Evolutionary conservation across 108 stramenopile species (phyloP).

Genomic region (Nannochloropsis salina): DNA sequence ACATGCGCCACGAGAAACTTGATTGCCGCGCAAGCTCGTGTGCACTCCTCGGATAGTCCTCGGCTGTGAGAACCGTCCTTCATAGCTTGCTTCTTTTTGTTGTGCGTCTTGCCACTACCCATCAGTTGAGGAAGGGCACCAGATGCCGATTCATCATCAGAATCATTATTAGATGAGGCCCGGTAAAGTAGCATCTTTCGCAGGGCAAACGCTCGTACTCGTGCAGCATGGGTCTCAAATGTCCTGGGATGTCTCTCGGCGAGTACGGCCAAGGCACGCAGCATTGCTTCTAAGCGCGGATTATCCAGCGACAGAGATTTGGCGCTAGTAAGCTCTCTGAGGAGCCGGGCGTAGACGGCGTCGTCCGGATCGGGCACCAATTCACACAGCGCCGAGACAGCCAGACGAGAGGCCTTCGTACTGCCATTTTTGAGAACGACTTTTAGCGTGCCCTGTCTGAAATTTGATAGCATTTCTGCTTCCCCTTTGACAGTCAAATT

Average conservation of each 20-base stretch:
- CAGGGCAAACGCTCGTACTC: not conserved
- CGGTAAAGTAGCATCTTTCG: not conserved
- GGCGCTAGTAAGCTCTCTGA: not conserved
- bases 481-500: not conserved
- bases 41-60: not conserved
- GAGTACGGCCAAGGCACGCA: conserved; percentile 4
- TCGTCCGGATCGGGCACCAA: not conserved
- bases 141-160: not conserved
- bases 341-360: not conserved
- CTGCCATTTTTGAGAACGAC: not conserved
- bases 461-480: not conserved
- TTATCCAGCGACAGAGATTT: not conserved
- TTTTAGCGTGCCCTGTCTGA: conserved; percentile 19
- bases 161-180: not conserved
- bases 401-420: not conserved
- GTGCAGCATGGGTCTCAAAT: not conserved
- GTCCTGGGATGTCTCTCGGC: not conserved
- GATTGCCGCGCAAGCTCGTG: not conserved
- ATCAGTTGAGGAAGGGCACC: not conserved
- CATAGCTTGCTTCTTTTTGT: not conserved
- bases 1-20: not conserved
- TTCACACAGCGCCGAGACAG: not conserved
- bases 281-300: not conserved
- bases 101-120: not conserved
- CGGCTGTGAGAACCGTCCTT: not conserved